phyloP scores from a whole-genome alignment of 2,329 filamentous ascomycete genomes.

The Elsinoe arachidis region DNA sequence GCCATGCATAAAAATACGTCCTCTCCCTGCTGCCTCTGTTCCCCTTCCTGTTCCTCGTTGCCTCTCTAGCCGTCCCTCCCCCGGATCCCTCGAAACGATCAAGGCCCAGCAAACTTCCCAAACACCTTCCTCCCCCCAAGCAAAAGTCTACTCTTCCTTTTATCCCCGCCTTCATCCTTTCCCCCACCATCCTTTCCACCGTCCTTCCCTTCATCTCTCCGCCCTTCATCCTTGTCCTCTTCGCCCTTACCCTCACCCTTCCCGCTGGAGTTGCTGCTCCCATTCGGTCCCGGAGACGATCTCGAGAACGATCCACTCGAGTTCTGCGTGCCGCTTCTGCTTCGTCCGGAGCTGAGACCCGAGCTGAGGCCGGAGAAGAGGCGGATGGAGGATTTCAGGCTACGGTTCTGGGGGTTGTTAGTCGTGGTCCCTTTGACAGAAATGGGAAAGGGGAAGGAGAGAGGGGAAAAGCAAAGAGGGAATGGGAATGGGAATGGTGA shows the following conservation, averaged over 20 bases:
- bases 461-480: no score
- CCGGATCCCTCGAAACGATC: no score
- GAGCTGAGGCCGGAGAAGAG: neutral
- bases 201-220: neutral
- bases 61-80: no score
- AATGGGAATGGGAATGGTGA: no score
- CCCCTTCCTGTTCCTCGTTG: no score
- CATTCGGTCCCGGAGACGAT: neutral
- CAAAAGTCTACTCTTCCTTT: slow-evolving; percentile 5
- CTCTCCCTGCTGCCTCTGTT: no score
- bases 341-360: neutral
- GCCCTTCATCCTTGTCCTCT: slow-evolving; percentile 9
- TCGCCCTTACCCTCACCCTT: neutral
- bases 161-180: slow-evolving; percentile 2
- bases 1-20: neutral
- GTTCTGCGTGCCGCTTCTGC: neutral
- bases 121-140: slow-evolving; percentile 6
- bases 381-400: slow-evolving; percentile 5
- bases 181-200: neutral
- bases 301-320: neutral
- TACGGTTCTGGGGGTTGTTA: neutral
- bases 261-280: neutral
- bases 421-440: no score
- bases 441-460: no score
- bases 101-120: slow-evolving; percentile 1